phyloP scores from a whole-genome alignment of 2,329 filamentous ascomycete genomes.

The Fonsecaea pedrosoi region DNA sequence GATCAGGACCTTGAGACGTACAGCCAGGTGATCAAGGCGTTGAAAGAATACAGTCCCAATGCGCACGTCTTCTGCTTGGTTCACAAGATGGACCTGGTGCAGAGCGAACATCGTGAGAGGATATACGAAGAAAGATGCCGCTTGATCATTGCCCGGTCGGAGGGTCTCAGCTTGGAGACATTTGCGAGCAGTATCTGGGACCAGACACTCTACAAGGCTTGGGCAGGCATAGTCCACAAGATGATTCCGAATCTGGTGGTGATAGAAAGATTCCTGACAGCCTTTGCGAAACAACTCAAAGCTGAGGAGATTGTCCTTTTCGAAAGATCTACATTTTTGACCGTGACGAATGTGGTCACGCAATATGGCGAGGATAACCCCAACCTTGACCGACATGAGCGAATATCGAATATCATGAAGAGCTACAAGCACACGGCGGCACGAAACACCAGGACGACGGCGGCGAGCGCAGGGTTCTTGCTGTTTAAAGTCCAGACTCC shows the following conservation, averaged over 20 bases:
- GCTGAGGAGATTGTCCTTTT: conserved; percentile 94
- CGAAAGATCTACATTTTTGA: conserved; percentile 93
- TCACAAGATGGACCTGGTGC: conserved; percentile 98
- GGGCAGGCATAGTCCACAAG: conserved; percentile 97
- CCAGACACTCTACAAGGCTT: conserved; percentile 95
- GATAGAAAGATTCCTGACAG: conserved; percentile 84
- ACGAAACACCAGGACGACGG: conserved; percentile 53
- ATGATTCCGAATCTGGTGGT: conserved; percentile 90
- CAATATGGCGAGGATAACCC: conserved; percentile 67
- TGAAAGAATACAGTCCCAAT: conserved; percentile 79
- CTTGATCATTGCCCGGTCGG: conserved; percentile 77
- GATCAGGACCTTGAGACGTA: conserved; percentile 93
- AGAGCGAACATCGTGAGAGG: conserved; percentile 75
- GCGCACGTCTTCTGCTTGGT: conserved; percentile 93
- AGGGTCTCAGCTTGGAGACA: conserved; percentile 76
- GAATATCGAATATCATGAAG: conserved; percentile 96
- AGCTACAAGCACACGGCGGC: conserved; percentile 86
- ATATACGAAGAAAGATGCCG: conserved; percentile 85
- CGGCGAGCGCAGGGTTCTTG: conserved; percentile 51
- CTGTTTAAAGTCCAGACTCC: conserved; percentile 59
- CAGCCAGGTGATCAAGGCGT: conserved; percentile 83
- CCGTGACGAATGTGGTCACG: conserved; percentile 84
- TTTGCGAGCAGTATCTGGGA: conserved; percentile 99
- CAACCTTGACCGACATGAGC: conserved; percentile 90
- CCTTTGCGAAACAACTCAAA: conserved; percentile 83